Conservation (phyloP, 495 filamentous ascomycete genomes). For the Hypoxylon lenormandii region DNA sequence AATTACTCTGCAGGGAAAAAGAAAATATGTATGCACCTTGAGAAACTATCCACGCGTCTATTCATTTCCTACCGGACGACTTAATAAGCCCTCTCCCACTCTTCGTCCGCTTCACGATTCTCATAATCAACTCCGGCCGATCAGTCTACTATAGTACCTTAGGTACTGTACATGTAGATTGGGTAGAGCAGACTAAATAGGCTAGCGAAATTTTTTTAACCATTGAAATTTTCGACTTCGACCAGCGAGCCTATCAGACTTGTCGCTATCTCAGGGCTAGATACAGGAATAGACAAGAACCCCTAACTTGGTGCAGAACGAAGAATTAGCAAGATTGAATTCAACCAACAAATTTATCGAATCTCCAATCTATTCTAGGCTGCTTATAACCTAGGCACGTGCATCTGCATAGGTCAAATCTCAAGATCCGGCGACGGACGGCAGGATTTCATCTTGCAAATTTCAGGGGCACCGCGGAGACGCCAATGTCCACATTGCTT, state of each 20-base stretch:
- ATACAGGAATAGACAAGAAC: background rate
- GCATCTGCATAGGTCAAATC: slow-evolving; percentile 28
- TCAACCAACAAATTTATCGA: slow-evolving; percentile 25
- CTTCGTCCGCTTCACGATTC: too few relatives aligned
- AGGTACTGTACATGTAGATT: too few relatives aligned
- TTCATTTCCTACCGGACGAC: slow-evolving; percentile 16
- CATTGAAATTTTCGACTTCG: too few relatives aligned
- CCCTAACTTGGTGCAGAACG: background rate
- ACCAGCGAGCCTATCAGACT: background rate
- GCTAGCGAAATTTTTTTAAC: too few relatives aligned
- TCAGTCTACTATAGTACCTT: too few relatives aligned
- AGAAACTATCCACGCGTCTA: slow-evolving; percentile 41
- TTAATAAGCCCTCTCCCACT: background rate
- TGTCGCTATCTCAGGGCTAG: background rate
- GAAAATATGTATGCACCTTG: slow-evolving; percentile 23
- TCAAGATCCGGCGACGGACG: slow-evolving; percentile 33
- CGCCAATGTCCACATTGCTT: slow-evolving; percentile 5
- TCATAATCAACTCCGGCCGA: too few relatives aligned
- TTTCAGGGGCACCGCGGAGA: slow-evolving; percentile 33
- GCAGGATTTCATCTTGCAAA: slow-evolving; percentile 34
- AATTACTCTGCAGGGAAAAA: slow-evolving; percentile 24
- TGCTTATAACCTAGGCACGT: slow-evolving; percentile 7
- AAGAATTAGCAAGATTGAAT: slow-evolving; percentile 31
- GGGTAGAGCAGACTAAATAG: too few relatives aligned
- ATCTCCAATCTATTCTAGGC: slow-evolving; percentile 27